A percentile compares a stretch with the other conserved stretches of the same genome.
Conservation (phyloP, 306 rosid species). For the cucumber (Cucumis sativus) region Cucumber_9930_V3 NC_026661.2:11585501-11586000, state of each 20-base stretch:
- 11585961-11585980: conserved; percentile 61
- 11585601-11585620: conserved; percentile 86
- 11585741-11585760: conserved; percentile 55
- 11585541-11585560: conserved; percentile 75
- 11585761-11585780: conserved; percentile 34
- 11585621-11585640: conserved; percentile 73
- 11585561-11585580: conserved; percentile 48
- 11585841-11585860: neutral
- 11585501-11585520: conserved; percentile 43
- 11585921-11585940: conserved; percentile 85
- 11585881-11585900: conserved; percentile 59
- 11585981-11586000: conserved; percentile 80
- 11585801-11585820: conserved; percentile 15
- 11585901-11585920: conserved; percentile 73
- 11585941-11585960: conserved; percentile 70
- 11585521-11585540: conserved; percentile 66
- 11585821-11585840: neutral
- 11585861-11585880: neutral
- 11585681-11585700: conserved; percentile 4
- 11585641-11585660: conserved; percentile 44
- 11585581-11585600: conserved; percentile 55
- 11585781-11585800: conserved; percentile 10
- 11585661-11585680: conserved; percentile 49
- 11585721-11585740: conserved; percentile 2
- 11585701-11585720: neutral